Conservation (phyloP, 495 filamentous ascomycete genomes). For the Trichoderma gamsii region DNA sequence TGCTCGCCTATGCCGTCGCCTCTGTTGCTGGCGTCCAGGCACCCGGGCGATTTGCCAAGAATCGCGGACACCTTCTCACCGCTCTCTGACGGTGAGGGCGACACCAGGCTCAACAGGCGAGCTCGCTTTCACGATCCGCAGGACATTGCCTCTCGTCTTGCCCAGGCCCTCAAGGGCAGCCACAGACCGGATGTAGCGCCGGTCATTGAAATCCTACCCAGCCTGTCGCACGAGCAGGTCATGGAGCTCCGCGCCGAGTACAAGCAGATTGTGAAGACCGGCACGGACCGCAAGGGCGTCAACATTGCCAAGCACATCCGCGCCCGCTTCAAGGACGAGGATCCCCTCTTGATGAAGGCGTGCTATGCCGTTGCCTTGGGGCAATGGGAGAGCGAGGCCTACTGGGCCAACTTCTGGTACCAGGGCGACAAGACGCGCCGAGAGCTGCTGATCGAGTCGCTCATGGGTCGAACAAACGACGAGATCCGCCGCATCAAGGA, state of each 20-base stretch:
- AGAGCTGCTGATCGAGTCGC: conserved; percentile 83
- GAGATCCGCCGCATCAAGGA: conserved; percentile 89
- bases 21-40: conserved; percentile 37
- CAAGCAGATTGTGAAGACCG: conserved; percentile 75
- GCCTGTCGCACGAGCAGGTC: conserved; percentile 77
- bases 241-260: conserved; percentile 79
- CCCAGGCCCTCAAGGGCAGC: conserved; percentile 65
- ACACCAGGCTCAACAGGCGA: conserved; percentile 37
- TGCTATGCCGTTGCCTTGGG: conserved; percentile 88
- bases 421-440: conserved; percentile 77
- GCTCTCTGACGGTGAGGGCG: conserved; percentile 30
- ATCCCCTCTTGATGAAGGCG: conserved; percentile 69
- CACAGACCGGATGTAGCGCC: conserved; percentile 59
- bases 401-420: conserved; percentile 99
- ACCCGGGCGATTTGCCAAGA: conserved; percentile 25
- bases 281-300: conserved; percentile 66
- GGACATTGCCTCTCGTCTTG: conserved; percentile 68
- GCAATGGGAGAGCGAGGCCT: conserved; percentile 87
- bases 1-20: conserved; percentile 94
- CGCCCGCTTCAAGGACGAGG: conserved; percentile 61
- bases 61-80: conserved; percentile 39
- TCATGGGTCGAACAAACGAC: conserved; percentile 81
- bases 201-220: conserved; percentile 77
- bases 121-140: conserved; percentile 70
- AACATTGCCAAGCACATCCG: conserved; percentile 97